phyloP scores from a whole-genome alignment of 495 filamentous ascomycete genomes.

The Tuber umbilicatum region DNA sequence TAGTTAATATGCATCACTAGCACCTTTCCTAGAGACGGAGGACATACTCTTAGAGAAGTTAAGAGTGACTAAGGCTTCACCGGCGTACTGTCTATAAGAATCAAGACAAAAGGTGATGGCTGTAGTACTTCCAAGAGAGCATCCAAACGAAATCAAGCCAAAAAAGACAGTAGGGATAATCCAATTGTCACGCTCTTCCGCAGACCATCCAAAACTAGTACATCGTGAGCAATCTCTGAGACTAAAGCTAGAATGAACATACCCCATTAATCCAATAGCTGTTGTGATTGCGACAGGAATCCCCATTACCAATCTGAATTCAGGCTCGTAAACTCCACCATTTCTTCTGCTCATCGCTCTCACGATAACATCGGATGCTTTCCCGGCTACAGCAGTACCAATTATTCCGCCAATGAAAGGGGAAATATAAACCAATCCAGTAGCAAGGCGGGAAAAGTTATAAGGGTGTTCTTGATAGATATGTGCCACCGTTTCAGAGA shows the following conservation, averaged over 20 bases:
- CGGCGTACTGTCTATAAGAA: slow-evolving; percentile 87
- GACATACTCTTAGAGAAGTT: slow-evolving; percentile 81
- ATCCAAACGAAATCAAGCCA: slow-evolving; percentile 86
- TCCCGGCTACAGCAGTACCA: slow-evolving; percentile 84
- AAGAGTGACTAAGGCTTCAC: slow-evolving; percentile 87
- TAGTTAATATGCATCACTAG: slow-evolving; percentile 10
- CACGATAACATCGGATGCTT: slow-evolving; percentile 78
- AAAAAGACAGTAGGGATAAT: slow-evolving; percentile 93
- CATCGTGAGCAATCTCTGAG: neutral
- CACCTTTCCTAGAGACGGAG: neutral
- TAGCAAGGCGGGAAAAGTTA: slow-evolving; percentile 69
- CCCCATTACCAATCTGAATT: slow-evolving; percentile 90
- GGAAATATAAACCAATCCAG: slow-evolving; percentile 81
- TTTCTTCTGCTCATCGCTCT: slow-evolving; percentile 74
- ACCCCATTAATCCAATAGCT: slow-evolving; percentile 76
- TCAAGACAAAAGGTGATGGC: slow-evolving; percentile 93
- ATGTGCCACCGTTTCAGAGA: slow-evolving; percentile 75
- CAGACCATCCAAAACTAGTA: slow-evolving; percentile 72
- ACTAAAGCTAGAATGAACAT: slow-evolving; percentile 5
- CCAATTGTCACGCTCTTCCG: slow-evolving; percentile 65
- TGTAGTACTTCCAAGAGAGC: slow-evolving; percentile 85
- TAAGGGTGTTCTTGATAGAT: slow-evolving; percentile 69
- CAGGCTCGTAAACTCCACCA: slow-evolving; percentile 88
- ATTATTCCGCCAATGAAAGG: slow-evolving; percentile 85
- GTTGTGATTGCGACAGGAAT: slow-evolving; percentile 73